Evolutionary conservation across 768 basidiomycete species (phyloP).

Genomic region (Naganishia vishniacii): DNA sequence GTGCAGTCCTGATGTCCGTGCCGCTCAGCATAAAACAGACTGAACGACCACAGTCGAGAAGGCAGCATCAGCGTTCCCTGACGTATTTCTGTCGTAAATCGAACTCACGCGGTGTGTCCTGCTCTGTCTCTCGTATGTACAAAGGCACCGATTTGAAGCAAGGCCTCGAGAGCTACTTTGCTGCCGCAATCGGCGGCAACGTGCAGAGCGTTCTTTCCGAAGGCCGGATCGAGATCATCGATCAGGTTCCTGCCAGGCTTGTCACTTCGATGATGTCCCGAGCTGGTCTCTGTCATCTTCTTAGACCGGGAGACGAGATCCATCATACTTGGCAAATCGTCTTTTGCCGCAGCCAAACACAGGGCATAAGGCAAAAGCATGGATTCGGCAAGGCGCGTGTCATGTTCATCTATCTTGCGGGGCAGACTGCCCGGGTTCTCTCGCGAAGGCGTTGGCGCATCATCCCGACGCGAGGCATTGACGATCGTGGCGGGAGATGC

Average conservation of each 20-base stretch:
- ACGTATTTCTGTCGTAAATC: no score
- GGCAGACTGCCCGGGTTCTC: conserved; percentile 44
- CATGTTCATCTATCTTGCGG: conserved; percentile 49
- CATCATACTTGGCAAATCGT: conserved; percentile 57
- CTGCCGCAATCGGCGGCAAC: conserved; percentile 69
- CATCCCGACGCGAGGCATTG: conserved; percentile 4
- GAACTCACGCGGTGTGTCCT: conserved; percentile 59
- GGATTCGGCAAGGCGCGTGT: conserved; percentile 64
- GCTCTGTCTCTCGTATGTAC: conserved; percentile 74
- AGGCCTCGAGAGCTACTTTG: conserved; percentile 49
- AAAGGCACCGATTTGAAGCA: conserved; percentile 69
- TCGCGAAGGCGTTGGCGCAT: conserved; percentile 4
- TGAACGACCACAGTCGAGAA: conserved; percentile 5
- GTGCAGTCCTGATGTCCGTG: conserved; percentile 63
- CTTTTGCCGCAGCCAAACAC: conserved; percentile 67
- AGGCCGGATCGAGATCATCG: conserved; percentile 65
- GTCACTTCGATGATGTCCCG: conserved; percentile 1
- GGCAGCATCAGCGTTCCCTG: background rate
- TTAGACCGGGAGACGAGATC: conserved; percentile 24
- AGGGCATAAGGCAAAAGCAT: conserved; percentile 71
- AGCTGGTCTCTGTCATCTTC: conserved; percentile 42
- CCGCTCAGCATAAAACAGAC: conserved; percentile 61
- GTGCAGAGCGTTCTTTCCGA: conserved; percentile 71
- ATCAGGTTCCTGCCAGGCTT: conserved; percentile 42
- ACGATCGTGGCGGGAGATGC: background rate